Percentiles rank a stretch among this genome's conserved stretches.
Evolutionary conservation across 306 rosid genomes (phyloP).

Genomic region (Carpinus fangiana): DNA sequence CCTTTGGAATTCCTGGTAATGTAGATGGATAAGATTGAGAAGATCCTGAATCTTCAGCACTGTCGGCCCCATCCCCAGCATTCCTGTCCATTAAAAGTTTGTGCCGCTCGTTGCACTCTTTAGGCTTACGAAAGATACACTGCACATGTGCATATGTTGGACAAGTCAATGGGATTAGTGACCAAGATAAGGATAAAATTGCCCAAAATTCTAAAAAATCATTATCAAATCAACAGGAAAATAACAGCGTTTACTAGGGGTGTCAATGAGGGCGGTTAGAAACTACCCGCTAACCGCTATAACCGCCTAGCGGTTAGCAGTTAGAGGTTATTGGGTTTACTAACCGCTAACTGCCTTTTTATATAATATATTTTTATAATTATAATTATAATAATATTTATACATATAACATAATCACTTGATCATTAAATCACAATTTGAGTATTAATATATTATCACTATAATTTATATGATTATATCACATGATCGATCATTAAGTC

Average conservation of each 20-base stretch:
- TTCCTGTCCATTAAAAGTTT: slow-evolving; percentile 82
- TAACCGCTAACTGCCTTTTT: too few species aligned
- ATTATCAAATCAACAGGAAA: neutral
- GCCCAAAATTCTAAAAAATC: neutral
- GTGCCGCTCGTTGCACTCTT: slow-evolving; percentile 97
- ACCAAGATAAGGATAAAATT: slow-evolving; percentile 1
- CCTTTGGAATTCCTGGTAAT: slow-evolving; percentile 98
- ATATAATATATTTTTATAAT: too few species aligned
- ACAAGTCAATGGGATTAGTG: slow-evolving; percentile 17
- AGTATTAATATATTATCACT: too few species aligned
- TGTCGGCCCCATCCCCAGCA: slow-evolving; percentile 95
- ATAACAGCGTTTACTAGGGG: neutral
- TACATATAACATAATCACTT: too few species aligned
- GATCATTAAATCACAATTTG: too few species aligned
- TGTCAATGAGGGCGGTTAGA: too few species aligned
- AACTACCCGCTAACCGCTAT: too few species aligned
- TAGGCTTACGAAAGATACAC: slow-evolving; percentile 93
- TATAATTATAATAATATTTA: too few species aligned
- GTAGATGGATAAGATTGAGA: slow-evolving; percentile 98
- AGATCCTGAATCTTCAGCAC: slow-evolving; percentile 99
- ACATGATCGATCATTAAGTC: too few species aligned
- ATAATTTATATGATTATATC: too few species aligned
- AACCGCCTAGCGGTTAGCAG: too few species aligned
- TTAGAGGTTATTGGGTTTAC: too few species aligned
- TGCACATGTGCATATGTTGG: slow-evolving; percentile 43